A percentile compares a stretch with the other conserved stretches of the same genome.
Evolutionary conservation across 1,139 yeast genomes (phyloP).

Genomic region (Fermentozyma sake): DNA sequence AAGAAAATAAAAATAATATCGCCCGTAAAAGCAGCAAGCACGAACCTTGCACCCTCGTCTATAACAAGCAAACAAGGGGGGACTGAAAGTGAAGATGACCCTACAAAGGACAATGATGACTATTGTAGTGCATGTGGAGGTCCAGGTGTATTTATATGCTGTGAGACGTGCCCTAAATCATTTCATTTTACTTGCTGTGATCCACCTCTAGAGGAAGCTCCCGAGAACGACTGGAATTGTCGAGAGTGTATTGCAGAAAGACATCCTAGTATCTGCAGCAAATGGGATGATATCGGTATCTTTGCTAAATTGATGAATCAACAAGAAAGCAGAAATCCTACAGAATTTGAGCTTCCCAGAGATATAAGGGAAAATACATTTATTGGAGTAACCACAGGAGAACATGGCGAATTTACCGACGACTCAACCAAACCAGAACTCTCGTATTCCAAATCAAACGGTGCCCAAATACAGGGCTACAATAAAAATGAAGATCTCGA

Average conservation of each 20-base stretch:
- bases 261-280: slow-evolving; percentile 21
- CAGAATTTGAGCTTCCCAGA: slow-evolving; percentile 68
- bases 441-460: slow-evolving; percentile 35
- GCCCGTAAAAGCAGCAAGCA: slow-evolving; percentile 31
- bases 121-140: slow-evolving; percentile 87
- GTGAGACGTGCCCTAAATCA: slow-evolving; percentile 89
- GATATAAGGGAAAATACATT: slow-evolving; percentile 64
- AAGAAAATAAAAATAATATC: slow-evolving; percentile 40
- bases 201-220: slow-evolving; percentile 81
- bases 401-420: slow-evolving; percentile 68
- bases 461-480: slow-evolving; percentile 36
- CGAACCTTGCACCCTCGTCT: slow-evolving; percentile 25
- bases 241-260: slow-evolving; percentile 52
- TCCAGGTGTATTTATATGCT: slow-evolving; percentile 83
- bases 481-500: slow-evolving; percentile 49
- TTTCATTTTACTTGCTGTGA: slow-evolving; percentile 89
- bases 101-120: slow-evolving; percentile 66
- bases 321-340: slow-evolving; percentile 59
- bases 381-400: slow-evolving; percentile 65
- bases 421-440: slow-evolving; percentile 50
- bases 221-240: slow-evolving; percentile 91
- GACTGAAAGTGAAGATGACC: slow-evolving; percentile 15
- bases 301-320: slow-evolving; percentile 64
- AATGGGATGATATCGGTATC: slow-evolving; percentile 44
- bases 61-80: slow-evolving; percentile 1